These are phyloP conservation scores for Penicillium riverlandense DNA, from an alignment of 495 filamentous ascomycete species.

Conservation along the genomic window DNA sequence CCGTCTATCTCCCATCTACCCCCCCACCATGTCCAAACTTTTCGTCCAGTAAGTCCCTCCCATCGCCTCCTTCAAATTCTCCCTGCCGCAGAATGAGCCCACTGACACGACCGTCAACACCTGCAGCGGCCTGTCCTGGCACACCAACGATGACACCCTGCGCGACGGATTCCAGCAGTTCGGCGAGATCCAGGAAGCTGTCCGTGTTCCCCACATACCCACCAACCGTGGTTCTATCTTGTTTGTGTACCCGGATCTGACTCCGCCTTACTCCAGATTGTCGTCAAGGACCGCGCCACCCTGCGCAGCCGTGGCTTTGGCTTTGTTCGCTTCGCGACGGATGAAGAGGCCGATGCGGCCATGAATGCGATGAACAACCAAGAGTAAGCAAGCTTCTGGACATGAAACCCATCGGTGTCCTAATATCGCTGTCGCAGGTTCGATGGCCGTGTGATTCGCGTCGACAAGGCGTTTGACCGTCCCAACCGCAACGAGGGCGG, in stretches of 20 bases:
- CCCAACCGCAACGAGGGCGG: conserved; percentile 29
- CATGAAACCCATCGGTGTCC: too few relatives aligned
- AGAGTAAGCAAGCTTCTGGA: conserved; percentile 54
- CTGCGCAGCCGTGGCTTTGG: conserved; percentile 94
- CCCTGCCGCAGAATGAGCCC: conserved; percentile 1
- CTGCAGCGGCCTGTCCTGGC: conserved; percentile 88
- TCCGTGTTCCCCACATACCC: conserved; percentile 41
- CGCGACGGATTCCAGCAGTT: conserved; percentile 84
- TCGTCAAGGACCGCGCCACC: conserved; percentile 96
- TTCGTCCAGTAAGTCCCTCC: conserved; percentile 18
- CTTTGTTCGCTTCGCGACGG: conserved; percentile 81
- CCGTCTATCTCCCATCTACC: background rate
- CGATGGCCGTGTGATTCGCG: conserved; percentile 90
- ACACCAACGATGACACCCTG: conserved; percentile 81
- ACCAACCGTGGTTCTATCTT: background rate
- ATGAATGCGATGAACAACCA: conserved; percentile 85
- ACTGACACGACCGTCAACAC: background rate
- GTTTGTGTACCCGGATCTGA: background rate
- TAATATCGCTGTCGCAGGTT: conserved; percentile 51
- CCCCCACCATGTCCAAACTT: conserved; percentile 20
- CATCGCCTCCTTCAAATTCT: background rate
- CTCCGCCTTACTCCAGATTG: conserved; percentile 53
- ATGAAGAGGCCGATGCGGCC: conserved; percentile 76
- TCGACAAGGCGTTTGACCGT: conserved; percentile 90
- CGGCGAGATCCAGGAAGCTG: conserved; percentile 85